Evolutionary conservation across 1,139 yeast species (phyloP).

Genomic region (Arxiozyma heterogenica): DNA sequence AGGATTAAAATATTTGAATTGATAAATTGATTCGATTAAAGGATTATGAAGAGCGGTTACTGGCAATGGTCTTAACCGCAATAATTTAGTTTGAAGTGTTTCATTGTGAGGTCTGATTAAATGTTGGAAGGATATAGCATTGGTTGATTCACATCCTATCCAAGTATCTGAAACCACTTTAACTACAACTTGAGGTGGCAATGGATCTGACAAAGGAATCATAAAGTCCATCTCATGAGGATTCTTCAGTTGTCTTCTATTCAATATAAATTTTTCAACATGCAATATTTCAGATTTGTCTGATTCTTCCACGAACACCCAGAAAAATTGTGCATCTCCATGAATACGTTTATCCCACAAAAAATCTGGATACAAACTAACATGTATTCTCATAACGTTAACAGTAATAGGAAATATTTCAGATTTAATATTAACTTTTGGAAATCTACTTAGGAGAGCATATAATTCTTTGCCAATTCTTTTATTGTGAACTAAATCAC

Average conservation of each 20-base stretch:
- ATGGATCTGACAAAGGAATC: constrained; percentile 82
- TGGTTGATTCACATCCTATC: constrained; percentile 77
- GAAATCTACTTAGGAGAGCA: constrained; percentile 60
- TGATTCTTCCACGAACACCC: constrained; percentile 88
- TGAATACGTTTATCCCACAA: constrained; percentile 76
- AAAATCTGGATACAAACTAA: constrained; percentile 64
- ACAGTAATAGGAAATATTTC: constrained; percentile 87
- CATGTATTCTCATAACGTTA: constrained; percentile 75
- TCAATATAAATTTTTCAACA: constrained; percentile 68
- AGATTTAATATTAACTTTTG: constrained; percentile 60
- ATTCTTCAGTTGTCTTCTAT: constrained; percentile 45
- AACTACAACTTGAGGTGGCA: constrained; percentile 79
- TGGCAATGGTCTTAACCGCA: constrained; percentile 80
- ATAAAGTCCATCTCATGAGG: constrained; percentile 80
- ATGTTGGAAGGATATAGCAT: constrained; percentile 82
- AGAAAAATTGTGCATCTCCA: constrained; percentile 77
- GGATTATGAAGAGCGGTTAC: constrained; percentile 66
- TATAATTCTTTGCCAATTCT: constrained; percentile 61
- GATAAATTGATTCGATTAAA: constrained; percentile 62
- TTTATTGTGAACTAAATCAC: constrained; percentile 77
- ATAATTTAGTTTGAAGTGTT: constrained; percentile 70
- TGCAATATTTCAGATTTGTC: constrained; percentile 68
- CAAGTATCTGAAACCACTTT: constrained; percentile 76
- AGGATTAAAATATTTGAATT: constrained; percentile 86
- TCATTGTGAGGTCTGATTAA: constrained; percentile 82